Base-by-base conservation (phyloP, 768 basidiomycete species). In the Kwoniella mangroviensis region DNA sequence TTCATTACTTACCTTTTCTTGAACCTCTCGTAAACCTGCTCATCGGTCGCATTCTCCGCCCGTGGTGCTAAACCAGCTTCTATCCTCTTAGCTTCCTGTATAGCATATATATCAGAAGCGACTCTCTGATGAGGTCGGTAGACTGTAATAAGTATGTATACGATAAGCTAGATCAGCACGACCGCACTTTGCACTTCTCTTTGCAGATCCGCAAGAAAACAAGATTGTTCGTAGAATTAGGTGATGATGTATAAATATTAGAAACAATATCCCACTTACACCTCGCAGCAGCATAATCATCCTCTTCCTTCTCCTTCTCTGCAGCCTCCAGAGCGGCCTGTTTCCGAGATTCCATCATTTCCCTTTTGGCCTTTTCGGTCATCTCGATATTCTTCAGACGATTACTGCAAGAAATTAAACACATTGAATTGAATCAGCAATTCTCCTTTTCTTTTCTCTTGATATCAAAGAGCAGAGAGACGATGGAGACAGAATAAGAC, bases 361-460 rank as follows among this genome's bases (percentile, higher is more conserved):
- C 86, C 0, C 94, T 88, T 83, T 98, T 98, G 0, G 96, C 96
- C 74, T 93, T 96, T 81, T 98, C 97, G 0, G 96, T 99, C 61
- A 94, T 93, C 80, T 97, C 94, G 65, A 99, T 99, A 79, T 98
- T 99, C 84, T 91, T 90, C 65, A 99, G 85, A 19, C 95, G 90
- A 19, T 90, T 86, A 73, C 95, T 98, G 61, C 15, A 22, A 26
- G 13, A 42, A 34, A 34, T 34, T 7, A 34, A 34, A 34, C 34
- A 34, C 34, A 34, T 34, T 34, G 34, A 7, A 34, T 34, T 34
- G 9, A 34, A 34, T 34, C 34, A 34, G 34, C 34, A 34, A 34
- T 17, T 4, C 6, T 49, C 45, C 45, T 49, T 13, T 49, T 17
- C 19, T 17, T 10, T 49, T 19, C 45, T 19, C 45, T 49, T 17